Evolutionary conservation across 1,284 basidiomycete species (phyloP), one percentile per base, ranked within the genome.

Genomic region (Schizophyllum commune): DNA sequence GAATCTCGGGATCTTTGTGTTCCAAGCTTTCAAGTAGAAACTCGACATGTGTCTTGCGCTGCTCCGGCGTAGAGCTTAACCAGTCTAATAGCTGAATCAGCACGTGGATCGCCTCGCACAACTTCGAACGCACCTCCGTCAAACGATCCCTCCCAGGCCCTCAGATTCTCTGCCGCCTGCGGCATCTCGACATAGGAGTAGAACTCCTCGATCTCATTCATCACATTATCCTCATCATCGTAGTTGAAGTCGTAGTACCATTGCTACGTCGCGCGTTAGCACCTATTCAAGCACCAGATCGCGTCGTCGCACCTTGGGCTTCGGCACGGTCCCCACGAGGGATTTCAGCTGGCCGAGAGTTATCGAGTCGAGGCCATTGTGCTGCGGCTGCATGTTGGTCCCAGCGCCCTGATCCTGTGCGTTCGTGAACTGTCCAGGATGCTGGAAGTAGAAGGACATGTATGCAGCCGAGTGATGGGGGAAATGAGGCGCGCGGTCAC

Each of bases 161-260:
- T 88, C 64, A 92, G 77, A 72, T 95, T 95, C 79, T 96, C 92
- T 2, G 86, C 85, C 15, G 96, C 87, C 71, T 95, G 91, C 0
- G 90, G 86, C 80, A 95, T 94, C 77, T 99, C 96, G 62, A 96
- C 89, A 75, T 98, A 99, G 27, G 94, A 94, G 75, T 97, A 99
- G 76, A 99, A 98, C 75, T 99, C 97, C 65, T 98, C 92, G 56
- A 99, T 89, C 74, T 98, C 97, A 68, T 93, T 92, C 80, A 96
- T 89, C 55, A 98, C 86, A 17, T 91, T 92, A 74, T 98, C 94
- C 69, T 96, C 92, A 72, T 99, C 96, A 67, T 95, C 92, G 72
- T 96, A 96, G 63, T 88, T 85, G 74, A 92, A 96, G 77, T 94
- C 92, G 73, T 91, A 96, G 68, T 84, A 85, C 34, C 84, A 87